phyloP scores from a whole-genome alignment of 73 alveolate species.

The Paramecium sonneborni region DNA sequence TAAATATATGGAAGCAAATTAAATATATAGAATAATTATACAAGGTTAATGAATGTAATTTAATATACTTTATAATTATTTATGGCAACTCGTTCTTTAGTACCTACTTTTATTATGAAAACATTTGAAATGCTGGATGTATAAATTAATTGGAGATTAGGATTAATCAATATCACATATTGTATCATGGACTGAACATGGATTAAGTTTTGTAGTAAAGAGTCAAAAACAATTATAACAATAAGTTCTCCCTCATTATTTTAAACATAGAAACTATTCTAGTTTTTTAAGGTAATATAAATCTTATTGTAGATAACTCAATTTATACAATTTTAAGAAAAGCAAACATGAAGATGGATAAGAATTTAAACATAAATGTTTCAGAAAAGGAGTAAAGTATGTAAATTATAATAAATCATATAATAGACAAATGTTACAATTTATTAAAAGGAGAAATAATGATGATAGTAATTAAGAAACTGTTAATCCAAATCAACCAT shows the following conservation, averaged over 20 bases:
- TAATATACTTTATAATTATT: background rate
- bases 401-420: background rate
- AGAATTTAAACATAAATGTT: background rate
- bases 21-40: background rate
- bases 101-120: slow-evolving; percentile 8
- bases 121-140: background rate
- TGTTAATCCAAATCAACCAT: background rate
- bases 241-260: background rate
- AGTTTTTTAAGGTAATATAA: background rate
- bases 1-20: background rate
- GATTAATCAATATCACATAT: background rate
- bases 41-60: background rate
- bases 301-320: background rate
- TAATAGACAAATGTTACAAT: background rate
- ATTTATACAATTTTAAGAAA: slow-evolving; percentile 35
- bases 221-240: background rate
- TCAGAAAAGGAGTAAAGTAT: background rate
- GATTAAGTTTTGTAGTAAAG: slow-evolving; percentile 24
- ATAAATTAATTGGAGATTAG: background rate
- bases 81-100: background rate
- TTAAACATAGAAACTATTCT: background rate
- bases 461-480: slow-evolving; percentile 6
- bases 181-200: background rate
- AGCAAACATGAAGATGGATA: background rate
- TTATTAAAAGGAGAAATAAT: background rate